Evolutionary conservation across 805 yeast genomes (phyloP), one percentile per base, ranked within the genome.

Genomic region (Wickerhamiella azymoides): DNA sequence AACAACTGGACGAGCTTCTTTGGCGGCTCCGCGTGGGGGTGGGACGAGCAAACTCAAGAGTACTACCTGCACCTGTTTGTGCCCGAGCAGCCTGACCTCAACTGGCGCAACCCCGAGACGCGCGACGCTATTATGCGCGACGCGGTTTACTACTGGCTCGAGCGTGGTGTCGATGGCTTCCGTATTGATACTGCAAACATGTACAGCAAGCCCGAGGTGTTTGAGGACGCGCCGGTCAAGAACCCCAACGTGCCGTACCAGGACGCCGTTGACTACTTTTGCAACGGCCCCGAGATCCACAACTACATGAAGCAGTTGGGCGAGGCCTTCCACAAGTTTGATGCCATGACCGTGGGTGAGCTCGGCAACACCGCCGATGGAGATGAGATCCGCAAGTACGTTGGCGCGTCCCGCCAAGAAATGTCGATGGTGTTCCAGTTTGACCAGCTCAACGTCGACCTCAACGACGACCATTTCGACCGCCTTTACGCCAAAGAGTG

Each of bases 261-360:
- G 59, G 66, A 71, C 21, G 59, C 65, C 45, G 56, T 53, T 40
- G 40, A 50, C 9, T 57, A 53, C 47, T 61, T 63, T 46, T 65
- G 63, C 50, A 63, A 68, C 51, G 79, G 78, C 10, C 77, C 78
- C 19, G 58, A 77, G 44, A 69, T 74, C 53, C 78, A 74, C 60
- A 78, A 73, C 57, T 73, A 71, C 60, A 75, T 72, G 59, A 70
- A 71, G 59, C 76, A 71, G 52, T 66, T 74, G 69, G 55, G 53
- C 14, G 62, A 64, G 50, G 68, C 66, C 40, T 65, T 69, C 17
- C 58, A 69, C 26, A 64, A 68, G 48, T 71, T 70, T 52, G 75
- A 72, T 52, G 72, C 63, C 32, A 67, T 73, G 70, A 70, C 78
- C 5, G 78, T 74, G 26, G 79, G 79, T 41, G 79, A 74, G 55